phyloP scores from a whole-genome alignment of 441 rosid genomes.

The Omphalea diandra region DNA sequence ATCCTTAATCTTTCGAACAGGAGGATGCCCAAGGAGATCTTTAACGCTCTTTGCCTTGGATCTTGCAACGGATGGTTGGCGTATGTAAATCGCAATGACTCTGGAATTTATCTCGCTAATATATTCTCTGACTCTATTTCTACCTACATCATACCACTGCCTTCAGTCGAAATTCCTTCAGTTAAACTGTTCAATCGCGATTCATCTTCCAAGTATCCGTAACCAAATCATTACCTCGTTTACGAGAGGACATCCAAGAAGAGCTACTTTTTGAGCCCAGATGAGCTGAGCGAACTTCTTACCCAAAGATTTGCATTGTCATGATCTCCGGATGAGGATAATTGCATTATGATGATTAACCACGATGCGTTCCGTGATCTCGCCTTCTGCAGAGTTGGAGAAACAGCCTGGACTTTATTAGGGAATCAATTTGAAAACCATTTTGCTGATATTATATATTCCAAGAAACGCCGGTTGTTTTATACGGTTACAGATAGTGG shows the following conservation, averaged over 20 bases:
- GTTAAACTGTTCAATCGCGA: too few species aligned
- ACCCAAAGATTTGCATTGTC: neutral
- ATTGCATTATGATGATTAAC: neutral
- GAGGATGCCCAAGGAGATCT: neutral
- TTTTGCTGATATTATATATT: neutral
- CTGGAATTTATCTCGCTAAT: neutral
- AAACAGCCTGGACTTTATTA: neutral
- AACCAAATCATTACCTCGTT: too few species aligned
- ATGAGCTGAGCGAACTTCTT: neutral
- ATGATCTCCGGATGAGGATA: neutral
- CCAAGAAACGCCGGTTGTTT: neutral
- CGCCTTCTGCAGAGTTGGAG: neutral
- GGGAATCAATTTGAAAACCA: neutral
- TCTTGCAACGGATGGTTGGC: neutral
- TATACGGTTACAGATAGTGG: neutral
- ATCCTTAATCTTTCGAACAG: neutral
- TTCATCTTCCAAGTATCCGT: too few species aligned
- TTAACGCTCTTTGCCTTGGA: neutral
- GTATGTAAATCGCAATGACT: neutral
- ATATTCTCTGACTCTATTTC: neutral
- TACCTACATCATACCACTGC: neutral
- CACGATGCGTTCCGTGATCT: neutral
- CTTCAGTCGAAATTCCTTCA: too few species aligned
- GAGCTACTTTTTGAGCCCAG: too few species aligned
- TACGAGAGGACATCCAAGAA: too few species aligned